Conservation (phyloP, 352 stramenopile genomes). For the Pythium dissimile region DNA sequence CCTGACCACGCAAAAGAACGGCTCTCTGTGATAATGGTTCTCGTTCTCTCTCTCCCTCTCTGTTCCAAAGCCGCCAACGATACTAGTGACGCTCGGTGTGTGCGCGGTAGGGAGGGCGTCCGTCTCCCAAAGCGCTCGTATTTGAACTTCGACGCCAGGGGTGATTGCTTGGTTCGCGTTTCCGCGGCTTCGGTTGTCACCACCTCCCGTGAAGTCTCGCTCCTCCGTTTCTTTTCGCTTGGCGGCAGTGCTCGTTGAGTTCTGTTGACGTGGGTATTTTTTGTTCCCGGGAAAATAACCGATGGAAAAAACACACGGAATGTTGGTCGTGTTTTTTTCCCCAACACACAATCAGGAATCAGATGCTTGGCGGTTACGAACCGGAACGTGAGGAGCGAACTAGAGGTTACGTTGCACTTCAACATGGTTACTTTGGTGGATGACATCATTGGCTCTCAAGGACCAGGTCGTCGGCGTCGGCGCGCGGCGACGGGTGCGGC, state of each 20-base stretch:
- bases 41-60: background rate
- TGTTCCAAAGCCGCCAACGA: background rate
- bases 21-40: too few species aligned
- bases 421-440: conserved; percentile 10
- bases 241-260: background rate
- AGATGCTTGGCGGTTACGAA: conserved; percentile 4
- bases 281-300: conserved; percentile 30
- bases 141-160: too few species aligned
- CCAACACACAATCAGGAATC: background rate
- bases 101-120: too few species aligned
- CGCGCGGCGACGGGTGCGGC: conserved; percentile 2
- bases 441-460: conserved; percentile 20
- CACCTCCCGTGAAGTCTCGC: background rate
- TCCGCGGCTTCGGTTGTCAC: too few species aligned
- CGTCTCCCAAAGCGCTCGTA: too few species aligned
- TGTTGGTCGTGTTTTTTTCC: conserved; percentile 4
- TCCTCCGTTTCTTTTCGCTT: background rate
- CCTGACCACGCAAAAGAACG: background rate
- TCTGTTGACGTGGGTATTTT: conserved; percentile 1
- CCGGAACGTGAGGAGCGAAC: too few species aligned
- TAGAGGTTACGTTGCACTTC: conserved; percentile 13
- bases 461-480: conserved; percentile 11
- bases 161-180: too few species aligned
- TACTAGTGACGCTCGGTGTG: background rate
- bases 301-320: conserved; percentile 1